phyloP scores from a whole-genome alignment of 2,329 filamentous ascomycete species.

The Penicillium sclerotigenum region DNA sequence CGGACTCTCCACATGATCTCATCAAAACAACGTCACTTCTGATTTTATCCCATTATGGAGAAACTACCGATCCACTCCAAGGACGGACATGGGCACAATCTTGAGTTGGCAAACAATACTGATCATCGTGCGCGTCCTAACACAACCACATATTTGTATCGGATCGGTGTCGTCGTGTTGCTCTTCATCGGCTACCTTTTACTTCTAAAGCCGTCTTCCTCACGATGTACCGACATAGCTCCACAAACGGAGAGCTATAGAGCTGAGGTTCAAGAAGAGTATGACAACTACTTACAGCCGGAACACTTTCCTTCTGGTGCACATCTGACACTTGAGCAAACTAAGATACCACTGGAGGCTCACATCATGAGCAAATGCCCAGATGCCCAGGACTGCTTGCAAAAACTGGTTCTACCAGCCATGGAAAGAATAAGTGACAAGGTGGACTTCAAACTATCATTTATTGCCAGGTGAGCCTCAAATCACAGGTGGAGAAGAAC shows the following conservation, averaged over 20 bases:
- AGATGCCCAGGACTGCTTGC: constrained; percentile 80
- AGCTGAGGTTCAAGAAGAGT: neutral
- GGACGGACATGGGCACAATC: constrained; percentile 1
- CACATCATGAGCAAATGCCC: constrained; percentile 98
- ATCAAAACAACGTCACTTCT: constrained; percentile 8
- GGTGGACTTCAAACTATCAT: constrained; percentile 87
- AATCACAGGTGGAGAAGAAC: neutral
- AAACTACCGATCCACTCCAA: constrained; percentile 21
- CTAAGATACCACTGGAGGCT: constrained; percentile 73
- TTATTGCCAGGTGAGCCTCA: constrained; percentile 69
- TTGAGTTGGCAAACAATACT: neutral
- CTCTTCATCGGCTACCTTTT: constrained; percentile 15
- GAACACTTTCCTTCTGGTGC: neutral
- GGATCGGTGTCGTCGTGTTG: constrained; percentile 9
- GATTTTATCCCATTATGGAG: constrained; percentile 13
- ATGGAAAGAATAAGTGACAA: constrained; percentile 81
- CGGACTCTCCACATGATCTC: constrained; percentile 2
- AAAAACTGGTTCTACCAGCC: constrained; percentile 73
- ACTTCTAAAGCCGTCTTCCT: constrained; percentile 3
- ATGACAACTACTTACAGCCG: neutral
- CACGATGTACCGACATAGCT: neutral
- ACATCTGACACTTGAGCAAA: neutral
- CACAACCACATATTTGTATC: constrained; percentile 7
- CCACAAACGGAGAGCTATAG: neutral
- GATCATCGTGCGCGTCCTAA: neutral